These are phyloP conservation scores for Chalaropsis thielavioides DNA, from an alignment of 2,329 filamentous ascomycete species.

Conservation along the genomic window DNA sequence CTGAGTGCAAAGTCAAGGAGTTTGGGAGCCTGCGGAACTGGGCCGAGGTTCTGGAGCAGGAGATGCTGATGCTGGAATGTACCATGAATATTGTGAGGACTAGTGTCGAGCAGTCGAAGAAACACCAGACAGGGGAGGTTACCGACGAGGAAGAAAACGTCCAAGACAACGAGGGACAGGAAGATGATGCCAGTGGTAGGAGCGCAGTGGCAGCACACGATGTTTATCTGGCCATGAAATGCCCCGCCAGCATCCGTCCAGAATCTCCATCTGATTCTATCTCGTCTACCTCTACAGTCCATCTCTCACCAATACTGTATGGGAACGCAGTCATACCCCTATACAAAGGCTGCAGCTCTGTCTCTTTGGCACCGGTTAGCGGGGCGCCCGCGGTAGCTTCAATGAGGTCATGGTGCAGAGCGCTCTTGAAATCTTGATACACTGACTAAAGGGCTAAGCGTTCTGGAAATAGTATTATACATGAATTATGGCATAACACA, in stretches of 20 bases:
- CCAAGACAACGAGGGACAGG: not conserved
- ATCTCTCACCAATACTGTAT: not conserved
- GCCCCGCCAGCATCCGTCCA: not conserved
- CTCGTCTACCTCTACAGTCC: not conserved
- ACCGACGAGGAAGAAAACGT: slow-evolving; percentile 18
- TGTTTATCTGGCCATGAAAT: not conserved
- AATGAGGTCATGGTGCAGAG: not conserved
- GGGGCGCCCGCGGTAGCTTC: not conserved
- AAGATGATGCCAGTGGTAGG: not conserved
- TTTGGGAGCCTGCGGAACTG: slow-evolving; percentile 74
- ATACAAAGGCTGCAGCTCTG: not conserved
- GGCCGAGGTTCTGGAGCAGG: slow-evolving; percentile 65
- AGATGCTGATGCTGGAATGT: slow-evolving; percentile 50
- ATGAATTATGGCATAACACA: not conserved
- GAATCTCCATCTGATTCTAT: not conserved
- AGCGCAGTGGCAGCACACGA: not conserved
- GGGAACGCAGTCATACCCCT: not conserved
- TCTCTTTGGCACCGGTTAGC: not conserved
- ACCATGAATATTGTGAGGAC: slow-evolving; percentile 36
- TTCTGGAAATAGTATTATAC: not conserved
- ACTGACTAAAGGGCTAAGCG: no score
- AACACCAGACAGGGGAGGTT: slow-evolving; percentile 15
- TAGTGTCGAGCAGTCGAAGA: not conserved
- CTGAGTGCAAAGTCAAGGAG: slow-evolving; percentile 55
- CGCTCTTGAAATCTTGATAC: not conserved